Base-by-base conservation (phyloP, 2,329 filamentous ascomycete genomes). In the Claviceps citrina region DNA sequence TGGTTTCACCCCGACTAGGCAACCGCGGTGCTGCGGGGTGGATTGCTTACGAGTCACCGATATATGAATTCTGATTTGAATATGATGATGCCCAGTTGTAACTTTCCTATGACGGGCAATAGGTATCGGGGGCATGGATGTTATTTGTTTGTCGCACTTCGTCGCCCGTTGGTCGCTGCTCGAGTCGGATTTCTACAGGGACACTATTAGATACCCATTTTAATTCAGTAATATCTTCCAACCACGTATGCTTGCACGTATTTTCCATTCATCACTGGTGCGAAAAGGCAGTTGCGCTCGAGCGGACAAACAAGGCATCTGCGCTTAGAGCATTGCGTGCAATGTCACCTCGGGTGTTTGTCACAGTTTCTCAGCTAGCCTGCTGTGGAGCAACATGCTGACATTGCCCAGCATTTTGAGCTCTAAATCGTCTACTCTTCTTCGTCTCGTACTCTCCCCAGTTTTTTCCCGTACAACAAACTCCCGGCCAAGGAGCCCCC, bases 401-500 rank as follows among this genome's bases (percentile, higher is more conserved):
- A 24, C 5, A 24, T n/a, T n/a, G n/a, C n/a, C n/a, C n/a, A n/a
- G n/a, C n/a, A n/a, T n/a, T n/a, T n/a, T n/a, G n/a, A n/a, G n/a
- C n/a, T n/a, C n/a, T 18, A 18, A 10, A 7, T 18, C 18, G 5
- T n/a, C 43, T 49, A 59, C 31, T 60, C 58, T 30, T 57, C 51
- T 43, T 57, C 55, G 1, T 42, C 40, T 30, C 34, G 28, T 34
- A 43, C 15, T 28, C 46, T 41, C 28, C 46, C 44, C 46, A 70
- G 60, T 44, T 57, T 60, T 56, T 56, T 67, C 27, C 67, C 69
- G 48, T 63, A 68, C 6, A 63, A 58, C 43, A 71, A 37, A 1
- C 60, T 64, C 3, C 71, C 71, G 0, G 78, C 77, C 15, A 76
- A 47, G 41, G 75, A 52, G 54, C 81, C 79, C 1, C 86, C 86